Percentiles rank a stretch among this genome's conserved stretches.
Evolutionary conservation across 805 yeast species (phyloP).

Genomic region (Zygosaccharomyces siamensis): DNA sequence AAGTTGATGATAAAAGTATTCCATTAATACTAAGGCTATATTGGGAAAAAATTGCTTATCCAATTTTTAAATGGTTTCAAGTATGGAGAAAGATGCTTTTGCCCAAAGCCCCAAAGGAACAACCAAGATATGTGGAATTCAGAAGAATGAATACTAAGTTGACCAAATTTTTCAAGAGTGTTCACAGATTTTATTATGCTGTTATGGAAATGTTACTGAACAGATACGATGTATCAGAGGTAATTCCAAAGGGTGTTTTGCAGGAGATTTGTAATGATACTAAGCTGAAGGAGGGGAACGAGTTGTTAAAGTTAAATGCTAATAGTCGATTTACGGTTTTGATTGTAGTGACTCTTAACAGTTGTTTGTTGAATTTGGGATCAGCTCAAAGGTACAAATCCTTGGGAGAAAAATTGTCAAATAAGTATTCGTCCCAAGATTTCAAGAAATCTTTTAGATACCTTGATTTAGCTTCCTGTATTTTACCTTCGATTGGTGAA

Average conservation of each 20-base stretch:
- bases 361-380: slow-evolving; percentile 46
- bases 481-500: slow-evolving; percentile 66
- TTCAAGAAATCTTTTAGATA: slow-evolving; percentile 43
- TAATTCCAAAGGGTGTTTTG: slow-evolving; percentile 13
- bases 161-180: slow-evolving; percentile 45
- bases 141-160: slow-evolving; percentile 51
- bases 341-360: slow-evolving; percentile 16
- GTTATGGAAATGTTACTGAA: slow-evolving; percentile 30
- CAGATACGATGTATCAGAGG: slow-evolving; percentile 10
- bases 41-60: slow-evolving; percentile 63
- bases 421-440: slow-evolving; percentile 37
- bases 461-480: slow-evolving; percentile 49
- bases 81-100: slow-evolving; percentile 26
- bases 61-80: slow-evolving; percentile 56
- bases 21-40: slow-evolving; percentile 42
- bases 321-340: slow-evolving; percentile 13
- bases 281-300: not conserved
- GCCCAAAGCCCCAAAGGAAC: slow-evolving; percentile 16
- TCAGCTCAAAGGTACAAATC: slow-evolving; percentile 55
- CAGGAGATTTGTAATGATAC: slow-evolving; percentile 6
- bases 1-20: slow-evolving; percentile 13
- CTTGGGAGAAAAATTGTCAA: slow-evolving; percentile 41
- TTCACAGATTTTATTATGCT: slow-evolving; percentile 44
- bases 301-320: slow-evolving; percentile 5
- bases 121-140: slow-evolving; percentile 45